A percentile compares a stretch with the other conserved stretches of the same genome.
Evolutionary conservation across 1,284 basidiomycete genomes (phyloP).

Genomic region (Rhizopogon hawkerae): DNA sequence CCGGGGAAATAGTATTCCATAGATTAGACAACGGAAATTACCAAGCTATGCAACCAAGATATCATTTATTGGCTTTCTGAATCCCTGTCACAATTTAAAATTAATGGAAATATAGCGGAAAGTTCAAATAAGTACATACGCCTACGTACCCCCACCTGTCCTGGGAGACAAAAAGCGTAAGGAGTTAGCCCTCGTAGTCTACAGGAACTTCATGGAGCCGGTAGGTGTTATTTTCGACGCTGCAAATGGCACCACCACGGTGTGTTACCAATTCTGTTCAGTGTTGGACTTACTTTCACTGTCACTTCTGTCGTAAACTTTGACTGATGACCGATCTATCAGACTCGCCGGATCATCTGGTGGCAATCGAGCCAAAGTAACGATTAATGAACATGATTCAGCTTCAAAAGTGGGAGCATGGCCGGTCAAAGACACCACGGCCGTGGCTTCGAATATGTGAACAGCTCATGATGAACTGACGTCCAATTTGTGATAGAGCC

Average conservation of each 20-base stretch:
- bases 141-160: background rate
- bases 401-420: background rate
- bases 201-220: background rate
- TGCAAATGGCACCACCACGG: background rate
- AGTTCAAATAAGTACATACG: background rate
- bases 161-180: background rate
- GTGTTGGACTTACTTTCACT: background rate
- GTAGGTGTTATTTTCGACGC: background rate
- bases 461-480: background rate
- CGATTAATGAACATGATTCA: background rate
- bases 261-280: background rate
- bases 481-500: background rate
- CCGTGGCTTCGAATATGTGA: background rate
- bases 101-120: background rate
- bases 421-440: too few relatives aligned
- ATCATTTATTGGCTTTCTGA: too few relatives aligned
- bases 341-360: too few relatives aligned
- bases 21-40: background rate
- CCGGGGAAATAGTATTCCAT: background rate
- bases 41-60: too few relatives aligned
- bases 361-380: background rate
- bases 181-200: background rate
- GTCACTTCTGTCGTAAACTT: too few relatives aligned
- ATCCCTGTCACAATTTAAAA: background rate
- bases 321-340: too few relatives aligned